Evolutionary conservation across 768 basidiomycete genomes (phyloP), one percentile per base, ranked within the genome.

Genomic region (Mycena olivaceomarginata): DNA sequence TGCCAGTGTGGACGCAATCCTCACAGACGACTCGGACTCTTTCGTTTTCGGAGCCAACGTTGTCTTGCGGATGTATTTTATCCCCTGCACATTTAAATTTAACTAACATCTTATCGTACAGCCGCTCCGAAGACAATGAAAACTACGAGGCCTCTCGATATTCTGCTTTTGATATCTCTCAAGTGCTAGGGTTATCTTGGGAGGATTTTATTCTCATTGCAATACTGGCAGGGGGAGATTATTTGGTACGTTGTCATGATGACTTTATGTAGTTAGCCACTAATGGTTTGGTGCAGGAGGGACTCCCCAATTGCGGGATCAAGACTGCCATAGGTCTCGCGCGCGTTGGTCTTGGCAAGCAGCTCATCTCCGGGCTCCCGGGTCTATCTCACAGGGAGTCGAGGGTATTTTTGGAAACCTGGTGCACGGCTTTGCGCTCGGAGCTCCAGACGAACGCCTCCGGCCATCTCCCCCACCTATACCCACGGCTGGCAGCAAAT

Each of bases 11-110:
- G 91, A 92, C 82, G 87, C 86, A 13, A 85, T 91, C 10, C 74
- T 91, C 18, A 87, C 90, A 1, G 89, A 91, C 53, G 91, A 92
- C 79, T 87, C 86, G 6, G 91, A 92, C 75, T 84, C 84, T 0
- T 81, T 92, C 45, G 81, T 92, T 3, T 92, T 91, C 72, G 90
- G 90, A 0, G 90, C 86, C 0, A 85, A 82, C 18, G 81, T 90
- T 88, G 88, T 91, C 8, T 46, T 72, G 37, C 74, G 71, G 2
- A 73, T 73, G 75, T 77, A 41, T 18, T 53, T 48, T 18, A 45
- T 48, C 12, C 67, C 13, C 13, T 13, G 43, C 13, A 13, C 43
- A 9, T 45, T 45, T 45, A 45, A 13, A 10, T 45, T 45, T 45
- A 10, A 45, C 43, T 45, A 9, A 45, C 13, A 9, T 13, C 13